These are phyloP conservation scores for Arachis stenosperma DNA, from an alignment of 306 rosid species.

Conservation along the genomic window DNA sequence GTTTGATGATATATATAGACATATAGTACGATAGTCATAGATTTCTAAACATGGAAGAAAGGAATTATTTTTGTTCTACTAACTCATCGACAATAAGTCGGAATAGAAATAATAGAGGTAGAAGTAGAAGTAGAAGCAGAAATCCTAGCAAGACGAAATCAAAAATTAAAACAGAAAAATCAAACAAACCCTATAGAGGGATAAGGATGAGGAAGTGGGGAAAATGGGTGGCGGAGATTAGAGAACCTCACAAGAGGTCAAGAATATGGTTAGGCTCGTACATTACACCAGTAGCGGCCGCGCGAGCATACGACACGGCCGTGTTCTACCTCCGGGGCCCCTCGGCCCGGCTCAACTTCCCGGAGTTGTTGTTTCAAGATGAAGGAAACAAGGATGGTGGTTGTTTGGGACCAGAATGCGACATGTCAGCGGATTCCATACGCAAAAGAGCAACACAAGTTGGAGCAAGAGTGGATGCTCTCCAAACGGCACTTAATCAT, in stretches of 20 bases:
- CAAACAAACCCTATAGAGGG: conserved; percentile 67
- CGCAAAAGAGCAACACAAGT: conserved; percentile 82
- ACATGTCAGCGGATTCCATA: conserved; percentile 82
- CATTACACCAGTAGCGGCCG: conserved; percentile 83
- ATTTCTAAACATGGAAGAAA: conserved; percentile 42
- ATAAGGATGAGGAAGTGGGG: conserved; percentile 99
- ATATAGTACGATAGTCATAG: conserved; percentile 17
- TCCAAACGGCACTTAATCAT: conserved; percentile 49
- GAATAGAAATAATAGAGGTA: background rate
- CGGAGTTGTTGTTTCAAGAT: conserved; percentile 67
- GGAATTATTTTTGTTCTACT: conserved; percentile 48
- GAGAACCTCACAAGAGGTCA: conserved; percentile 92
- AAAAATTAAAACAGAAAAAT: conserved; percentile 50
- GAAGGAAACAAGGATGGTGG: conserved; percentile 19
- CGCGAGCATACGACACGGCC: conserved; percentile 97
- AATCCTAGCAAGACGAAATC: conserved; percentile 45
- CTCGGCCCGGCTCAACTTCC: conserved; percentile 82
- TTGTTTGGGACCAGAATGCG: conserved; percentile 29
- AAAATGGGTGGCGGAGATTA: conserved; percentile 96
- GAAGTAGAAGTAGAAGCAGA: background rate
- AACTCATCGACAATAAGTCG: conserved; percentile 16
- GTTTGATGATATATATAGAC: background rate
- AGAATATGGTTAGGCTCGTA: conserved; percentile 96
- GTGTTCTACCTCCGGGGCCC: conserved; percentile 91
- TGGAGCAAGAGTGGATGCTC: conserved; percentile 95